Base-by-base conservation (phyloP, 305 asterid genomes). In the Fraxinus sp. region DNA sequence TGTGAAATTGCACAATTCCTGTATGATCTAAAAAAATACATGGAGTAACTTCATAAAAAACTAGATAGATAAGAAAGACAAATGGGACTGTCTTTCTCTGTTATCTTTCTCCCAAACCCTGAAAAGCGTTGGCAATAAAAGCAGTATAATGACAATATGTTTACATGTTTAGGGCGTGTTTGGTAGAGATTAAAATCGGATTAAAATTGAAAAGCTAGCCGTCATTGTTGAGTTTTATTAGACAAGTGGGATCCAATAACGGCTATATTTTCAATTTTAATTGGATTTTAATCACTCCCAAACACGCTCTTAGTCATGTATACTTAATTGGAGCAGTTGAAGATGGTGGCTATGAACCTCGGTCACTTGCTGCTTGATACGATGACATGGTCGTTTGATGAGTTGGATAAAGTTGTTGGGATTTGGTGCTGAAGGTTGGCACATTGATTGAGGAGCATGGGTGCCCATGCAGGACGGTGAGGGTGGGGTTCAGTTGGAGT, bases 391-490 rank as follows among this genome's bases (percentile, higher is more conserved):
- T 70, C n/a, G 22, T 70, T 70, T 30, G 22, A 30, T 30, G 76
- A 32, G 70, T 16, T 24, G 46, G 79, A 33, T 79, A 32, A 3
- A 52, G 26, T 49, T 52, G 24, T 49, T 72, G 74, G 76, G 72
- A 74, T 62, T 83, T 41, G 33, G 75, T 13, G 77, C 78, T 77
- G 16, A 78, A 37, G 49, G 36, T 79, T 64, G 41, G 46, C 66
- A 66, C 59, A 33, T 4, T 32, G 78, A 30, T 62, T 32, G 49
- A 57, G 75, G 68, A 55, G 46, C 44, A 36, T 57, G 79, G 80
- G 75, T 81, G 28, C n/a, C 5, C 5, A 7, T 59, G 13, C 70
- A 74, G 28, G 59, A 18, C 1, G 66, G 73, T 52, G 76, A 74
- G 33, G 20, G 59, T n/a, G 16, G 35, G 49, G 55, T 30, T 2